phyloP scores from a whole-genome alignment of 2,329 filamentous ascomycete genomes.

The Ceratocystis diversiconidia region DNA sequence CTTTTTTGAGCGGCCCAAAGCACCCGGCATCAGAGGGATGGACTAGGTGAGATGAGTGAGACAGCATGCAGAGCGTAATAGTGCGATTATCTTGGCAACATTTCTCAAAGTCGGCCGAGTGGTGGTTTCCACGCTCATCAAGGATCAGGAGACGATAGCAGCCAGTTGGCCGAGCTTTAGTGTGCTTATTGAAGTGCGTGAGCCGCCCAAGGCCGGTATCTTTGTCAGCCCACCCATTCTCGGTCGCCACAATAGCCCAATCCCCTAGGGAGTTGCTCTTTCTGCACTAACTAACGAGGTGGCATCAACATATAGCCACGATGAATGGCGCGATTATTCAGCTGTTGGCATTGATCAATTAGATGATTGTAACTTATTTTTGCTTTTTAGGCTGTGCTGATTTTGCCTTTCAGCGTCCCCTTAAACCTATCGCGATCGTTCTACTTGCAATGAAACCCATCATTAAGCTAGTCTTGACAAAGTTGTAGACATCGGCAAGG shows the following conservation, averaged over 20 bases:
- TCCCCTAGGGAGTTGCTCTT: background rate
- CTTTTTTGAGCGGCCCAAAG: background rate
- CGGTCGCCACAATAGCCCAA: background rate
- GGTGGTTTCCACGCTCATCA: background rate
- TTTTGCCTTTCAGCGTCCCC: no score
- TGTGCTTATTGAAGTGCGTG: background rate
- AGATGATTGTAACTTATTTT: no score
- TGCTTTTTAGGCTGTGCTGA: no score
- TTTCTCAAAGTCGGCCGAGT: background rate
- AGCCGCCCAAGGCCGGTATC: background rate
- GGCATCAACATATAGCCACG: background rate
- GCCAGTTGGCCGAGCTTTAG: background rate
- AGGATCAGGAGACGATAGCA: background rate
- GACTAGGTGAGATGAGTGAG: background rate
- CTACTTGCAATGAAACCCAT: no score
- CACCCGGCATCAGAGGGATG: background rate
- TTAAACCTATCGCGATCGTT: no score
- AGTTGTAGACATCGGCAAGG: no score
- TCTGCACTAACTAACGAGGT: background rate
- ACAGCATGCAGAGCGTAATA: background rate
- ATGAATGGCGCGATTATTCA: background rate
- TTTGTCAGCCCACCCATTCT: background rate
- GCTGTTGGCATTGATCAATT: no score
- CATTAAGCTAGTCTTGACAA: no score
- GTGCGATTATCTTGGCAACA: background rate